Evolutionary conservation across 805 yeast genomes (phyloP), one percentile per base, ranked within the genome.

Genomic region (Cyberlindnera galapagoensis): DNA sequence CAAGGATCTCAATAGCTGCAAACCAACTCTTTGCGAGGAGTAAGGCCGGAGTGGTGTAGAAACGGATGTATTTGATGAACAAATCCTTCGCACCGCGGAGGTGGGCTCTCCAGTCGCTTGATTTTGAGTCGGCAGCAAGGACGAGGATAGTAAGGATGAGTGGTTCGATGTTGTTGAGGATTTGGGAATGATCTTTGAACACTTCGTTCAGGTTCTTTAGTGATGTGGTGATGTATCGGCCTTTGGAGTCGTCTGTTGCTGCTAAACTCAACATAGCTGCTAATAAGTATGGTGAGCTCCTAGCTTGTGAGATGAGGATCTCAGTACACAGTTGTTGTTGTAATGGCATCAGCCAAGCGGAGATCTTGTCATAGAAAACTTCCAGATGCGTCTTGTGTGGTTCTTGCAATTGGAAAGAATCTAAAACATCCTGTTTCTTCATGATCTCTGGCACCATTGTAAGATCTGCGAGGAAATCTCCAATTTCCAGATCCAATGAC

Each of bases 41-140:
- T 28, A 65, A 57, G 4, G 74, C 33, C 8, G 52, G 49, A 2
- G 52, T 47, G 9, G 41, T 42, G 18, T 43, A 36, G 54, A 37
- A 41, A 19, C 43, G 42, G 46, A 35, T 45, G 34, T 72, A 71
- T 40, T 71, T 74, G 30, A 74, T 53, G 10, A 79, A 57, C n/a
- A 78, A 49, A 35, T 74, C 80, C 43, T 75, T 76, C 0, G 82
- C 83, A 2, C 81, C 83, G 38, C 69, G 53, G n/a, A 77, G 53
- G 56, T 78, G 84, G 1, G 80, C 72, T 36, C 80, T 58, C 85
- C 84, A 78, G 38, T 69, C 65, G 5, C 31, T 40, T 7, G 74
- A 68, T 4, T 72, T 55, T 0, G 81, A 79, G 40, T 74, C 74
- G 4, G 78, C 64, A 1, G 87, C 80, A 19, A 81, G 59, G 19